phyloP scores from a whole-genome alignment of 345 rosid species.

The Angophora floribunda region DNA sequence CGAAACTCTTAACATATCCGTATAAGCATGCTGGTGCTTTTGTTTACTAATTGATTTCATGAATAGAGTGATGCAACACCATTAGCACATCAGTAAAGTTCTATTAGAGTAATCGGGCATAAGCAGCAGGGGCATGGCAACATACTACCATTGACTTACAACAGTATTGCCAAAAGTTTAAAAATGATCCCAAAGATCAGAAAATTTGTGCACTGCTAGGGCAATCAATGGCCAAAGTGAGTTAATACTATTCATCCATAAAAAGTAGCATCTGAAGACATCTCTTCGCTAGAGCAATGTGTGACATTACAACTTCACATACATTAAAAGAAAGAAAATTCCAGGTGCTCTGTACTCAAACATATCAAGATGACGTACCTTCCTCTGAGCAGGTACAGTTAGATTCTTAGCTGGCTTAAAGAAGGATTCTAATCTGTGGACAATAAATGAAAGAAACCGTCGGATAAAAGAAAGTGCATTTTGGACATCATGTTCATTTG shows the following conservation, averaged over 20 bases:
- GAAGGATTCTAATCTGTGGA: slow-evolving; percentile 63
- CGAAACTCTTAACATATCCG: background rate
- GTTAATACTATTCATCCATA: background rate
- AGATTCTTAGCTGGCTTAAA: slow-evolving; percentile 58
- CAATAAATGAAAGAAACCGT: background rate
- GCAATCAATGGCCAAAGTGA: background rate
- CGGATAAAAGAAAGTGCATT: background rate
- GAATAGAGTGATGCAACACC: background rate
- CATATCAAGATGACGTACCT: slow-evolving; percentile 34
- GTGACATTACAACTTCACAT: background rate
- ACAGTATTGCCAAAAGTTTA: background rate
- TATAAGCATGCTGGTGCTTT: background rate
- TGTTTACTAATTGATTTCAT: background rate
- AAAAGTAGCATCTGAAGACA: background rate
- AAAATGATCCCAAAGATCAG: background rate
- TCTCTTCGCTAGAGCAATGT: background rate
- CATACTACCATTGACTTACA: background rate
- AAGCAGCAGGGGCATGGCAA: background rate
- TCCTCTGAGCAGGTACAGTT: slow-evolving; percentile 49
- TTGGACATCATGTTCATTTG: background rate
- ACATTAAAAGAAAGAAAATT: background rate
- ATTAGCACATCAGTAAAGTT: background rate
- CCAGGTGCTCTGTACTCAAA: background rate
- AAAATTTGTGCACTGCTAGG: background rate
- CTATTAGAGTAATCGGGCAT: background rate